Base-by-base conservation (phyloP, 2,329 filamentous ascomycete genomes). In the Endoconidiophora laricicola region DNA sequence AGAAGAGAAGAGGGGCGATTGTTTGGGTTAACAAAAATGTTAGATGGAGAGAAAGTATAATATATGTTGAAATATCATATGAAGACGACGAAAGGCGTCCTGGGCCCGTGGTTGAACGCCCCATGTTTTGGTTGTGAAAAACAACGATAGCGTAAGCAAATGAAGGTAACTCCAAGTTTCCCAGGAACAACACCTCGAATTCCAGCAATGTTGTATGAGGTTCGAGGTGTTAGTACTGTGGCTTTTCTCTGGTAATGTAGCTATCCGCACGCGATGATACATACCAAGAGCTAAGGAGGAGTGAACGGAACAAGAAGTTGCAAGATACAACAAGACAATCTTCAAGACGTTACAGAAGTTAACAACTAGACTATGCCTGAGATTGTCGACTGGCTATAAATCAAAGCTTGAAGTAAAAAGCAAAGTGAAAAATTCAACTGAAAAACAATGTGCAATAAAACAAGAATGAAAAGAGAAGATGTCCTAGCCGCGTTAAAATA, bases 91-190 rank as follows among this genome's bases (percentile, higher is more conserved):
- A 69, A 69, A 69, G 70, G 70, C 71, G 72, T 72, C 74, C 76
- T 79, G 76, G 76, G 76, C 77, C 76, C 76, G 66, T 69, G 75
- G 79, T 85, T 84, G 80, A 84, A 81, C 77, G 75, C 75, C 79
- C 69, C 68, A 73, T 79, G 78, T 83, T 84, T 85, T 83, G 76
- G 80, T 86, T 85, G 79, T 72, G 81, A 84, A 85, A 85, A 85
- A 82, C 78, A 81, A 73, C 74, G 76, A 81, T 73, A 77, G 76
- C 74, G 76, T 53, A 53, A 40, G 52, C 78, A 78, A 76, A 68
- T 71, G 70, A 69, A 73, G 70, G 73, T 75, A 73, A 80, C 52
- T 73, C 74, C 76, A 76, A 73, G 69, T 63, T 64, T 63, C 66
- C 64, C 52, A 53, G 48, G 62, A 65, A 64, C 60, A 59, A 56